Conservation (phyloP, 257 asterid species). For the Solanum etuberosum region DNA sequence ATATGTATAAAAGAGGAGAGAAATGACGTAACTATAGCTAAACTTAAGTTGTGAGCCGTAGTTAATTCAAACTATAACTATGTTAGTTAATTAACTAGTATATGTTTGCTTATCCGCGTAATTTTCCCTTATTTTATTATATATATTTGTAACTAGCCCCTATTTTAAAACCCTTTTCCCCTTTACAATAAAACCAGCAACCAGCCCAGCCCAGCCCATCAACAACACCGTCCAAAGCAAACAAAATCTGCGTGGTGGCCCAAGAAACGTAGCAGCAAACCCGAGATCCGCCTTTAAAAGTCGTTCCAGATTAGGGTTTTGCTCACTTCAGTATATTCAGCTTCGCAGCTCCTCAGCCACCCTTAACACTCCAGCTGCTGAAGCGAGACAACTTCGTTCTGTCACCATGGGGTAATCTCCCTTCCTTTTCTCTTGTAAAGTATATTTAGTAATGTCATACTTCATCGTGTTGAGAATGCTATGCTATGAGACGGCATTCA, state of each 20-base stretch:
- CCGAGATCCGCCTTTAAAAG: not conserved
- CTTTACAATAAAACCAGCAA: not conserved
- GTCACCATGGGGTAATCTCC: not conserved
- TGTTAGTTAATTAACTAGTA: no score
- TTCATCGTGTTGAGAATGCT: not conserved
- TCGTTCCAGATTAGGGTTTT: not conserved
- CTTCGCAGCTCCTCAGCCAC: not conserved
- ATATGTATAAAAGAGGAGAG: no score
- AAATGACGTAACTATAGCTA: no score
- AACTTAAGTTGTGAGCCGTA: no score
- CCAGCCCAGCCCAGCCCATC: not conserved
- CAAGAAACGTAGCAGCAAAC: not conserved
- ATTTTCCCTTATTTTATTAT: no score
- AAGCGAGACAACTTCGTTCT: not conserved
- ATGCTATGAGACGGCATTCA: not conserved
- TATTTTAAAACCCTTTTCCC: no score
- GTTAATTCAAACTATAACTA: no score
- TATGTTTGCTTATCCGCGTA: no score
- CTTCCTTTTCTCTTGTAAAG: not conserved
- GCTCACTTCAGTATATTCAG: not conserved
- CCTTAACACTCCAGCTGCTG: not conserved
- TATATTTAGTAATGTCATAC: not conserved
- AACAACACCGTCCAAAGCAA: not conserved
- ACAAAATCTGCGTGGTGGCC: not conserved
- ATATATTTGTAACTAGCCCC: no score